Evolutionary conservation across 331 rosid species (phyloP).

Genomic region (Quercus lobata): DNA sequence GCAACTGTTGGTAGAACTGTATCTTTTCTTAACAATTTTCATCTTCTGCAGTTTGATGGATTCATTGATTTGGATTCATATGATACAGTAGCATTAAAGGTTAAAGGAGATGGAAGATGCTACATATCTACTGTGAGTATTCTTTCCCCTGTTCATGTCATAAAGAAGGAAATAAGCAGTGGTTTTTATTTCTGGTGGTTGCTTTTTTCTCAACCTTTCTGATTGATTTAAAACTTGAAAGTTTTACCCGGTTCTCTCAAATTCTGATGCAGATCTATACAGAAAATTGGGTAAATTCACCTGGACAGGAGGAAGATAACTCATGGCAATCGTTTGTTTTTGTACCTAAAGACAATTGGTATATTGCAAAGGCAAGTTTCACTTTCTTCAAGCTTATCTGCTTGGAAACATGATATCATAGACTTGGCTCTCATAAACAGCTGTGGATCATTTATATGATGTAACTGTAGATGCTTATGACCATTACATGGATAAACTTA

Average conservation of each 20-base stretch:
- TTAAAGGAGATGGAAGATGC: conserved; percentile 86
- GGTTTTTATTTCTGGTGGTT: neutral
- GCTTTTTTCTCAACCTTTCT: neutral
- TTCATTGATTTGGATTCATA: conserved; percentile 81
- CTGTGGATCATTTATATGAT: neutral
- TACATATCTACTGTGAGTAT: conserved; percentile 88
- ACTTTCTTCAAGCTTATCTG: neutral
- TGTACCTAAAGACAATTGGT: conserved; percentile 82
- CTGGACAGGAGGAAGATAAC: conserved; percentile 81
- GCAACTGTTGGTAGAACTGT: neutral
- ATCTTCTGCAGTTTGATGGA: conserved; percentile 65
- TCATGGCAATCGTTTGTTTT: conserved; percentile 78
- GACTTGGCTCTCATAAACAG: neutral
- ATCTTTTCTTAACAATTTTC: conserved; percentile 3
- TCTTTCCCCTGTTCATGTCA: conserved; percentile 5
- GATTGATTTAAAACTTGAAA: neutral
- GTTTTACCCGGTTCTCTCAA: neutral
- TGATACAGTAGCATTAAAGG: conserved; percentile 78
- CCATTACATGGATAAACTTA: neutral
- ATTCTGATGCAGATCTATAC: conserved; percentile 64
- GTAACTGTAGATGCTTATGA: neutral
- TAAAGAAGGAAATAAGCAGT: conserved; percentile 2
- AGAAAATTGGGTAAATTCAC: conserved; percentile 90
- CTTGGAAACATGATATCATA: neutral
- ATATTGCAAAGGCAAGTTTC: conserved; percentile 63